Evolutionary conservation across 768 basidiomycete genomes (phyloP).

Genomic region (Suillus spraguei): DNA sequence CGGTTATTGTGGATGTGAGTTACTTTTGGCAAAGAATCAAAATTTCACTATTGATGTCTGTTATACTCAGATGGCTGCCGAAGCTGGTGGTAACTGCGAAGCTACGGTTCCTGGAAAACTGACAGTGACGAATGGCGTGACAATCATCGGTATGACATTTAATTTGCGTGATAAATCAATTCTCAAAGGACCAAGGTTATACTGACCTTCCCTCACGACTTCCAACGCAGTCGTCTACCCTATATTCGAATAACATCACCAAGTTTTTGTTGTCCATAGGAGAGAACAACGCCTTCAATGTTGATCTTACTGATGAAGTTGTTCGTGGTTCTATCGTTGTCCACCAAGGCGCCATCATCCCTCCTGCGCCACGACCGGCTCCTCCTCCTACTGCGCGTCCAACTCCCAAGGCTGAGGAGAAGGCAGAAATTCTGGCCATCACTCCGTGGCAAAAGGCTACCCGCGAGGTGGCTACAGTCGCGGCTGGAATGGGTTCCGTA

Average conservation of each 20-base stretch:
- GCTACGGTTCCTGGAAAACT: constrained; percentile 80
- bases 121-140: constrained; percentile 71
- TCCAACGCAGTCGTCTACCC: constrained; percentile 85
- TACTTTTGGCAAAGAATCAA: not conserved
- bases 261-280: constrained; percentile 87
- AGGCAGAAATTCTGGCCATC: constrained; percentile 52
- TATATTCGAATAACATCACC: constrained; percentile 91
- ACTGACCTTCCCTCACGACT: constrained; percentile 86
- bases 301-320: constrained; percentile 84
- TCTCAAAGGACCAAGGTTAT: constrained; percentile 52
- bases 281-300: constrained; percentile 57
- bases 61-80: constrained; percentile 55
- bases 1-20: constrained; percentile 75
- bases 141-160: constrained; percentile 63
- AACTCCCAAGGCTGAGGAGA: constrained; percentile 49
- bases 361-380: constrained; percentile 66
- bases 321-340: constrained; percentile 79
- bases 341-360: constrained; percentile 65
- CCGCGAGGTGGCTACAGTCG: constrained; percentile 72
- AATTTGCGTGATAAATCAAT: constrained; percentile 7
- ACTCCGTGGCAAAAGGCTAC: constrained; percentile 87
- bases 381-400: constrained; percentile 61
- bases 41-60: constrained; percentile 15
- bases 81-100: constrained; percentile 89
- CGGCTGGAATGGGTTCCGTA: constrained; percentile 73